A percentile compares a stretch with the other conserved stretches of the same genome.
These are phyloP conservation scores for Pezicula neosporulosa DNA, from an alignment of 2,329 filamentous ascomycete genomes.

Conservation along the genomic window DNA sequence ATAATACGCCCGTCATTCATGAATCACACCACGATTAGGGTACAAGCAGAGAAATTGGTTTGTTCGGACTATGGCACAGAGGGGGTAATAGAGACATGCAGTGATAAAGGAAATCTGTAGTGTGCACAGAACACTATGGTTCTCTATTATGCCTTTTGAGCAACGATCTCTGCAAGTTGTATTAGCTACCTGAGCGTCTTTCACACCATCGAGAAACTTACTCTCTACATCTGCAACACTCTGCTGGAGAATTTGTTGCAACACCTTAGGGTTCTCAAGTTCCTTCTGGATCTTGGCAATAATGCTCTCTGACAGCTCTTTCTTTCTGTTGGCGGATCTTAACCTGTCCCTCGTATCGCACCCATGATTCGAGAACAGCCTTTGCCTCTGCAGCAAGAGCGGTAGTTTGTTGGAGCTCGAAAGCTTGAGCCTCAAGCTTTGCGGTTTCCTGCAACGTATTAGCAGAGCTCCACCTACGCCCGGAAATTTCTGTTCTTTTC, in stretches of 20 bases:
- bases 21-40: not conserved
- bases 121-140: conserved; percentile 26
- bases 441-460: conserved; percentile 67
- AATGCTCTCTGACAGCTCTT: conserved; percentile 86
- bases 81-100: conserved; percentile 49
- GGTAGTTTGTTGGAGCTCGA: conserved; percentile 95
- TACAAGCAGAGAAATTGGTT: not conserved
- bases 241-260: conserved; percentile 98
- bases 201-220: conserved; percentile 42
- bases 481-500: conserved; percentile 14
- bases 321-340: conserved; percentile 98
- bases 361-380: conserved; percentile 94
- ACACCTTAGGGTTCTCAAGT: conserved; percentile 93
- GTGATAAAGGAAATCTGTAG: conserved; percentile 48
- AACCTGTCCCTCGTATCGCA: conserved; percentile 96
- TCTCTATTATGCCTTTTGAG: conserved; percentile 61
- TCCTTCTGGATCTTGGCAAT: conserved; percentile 99
- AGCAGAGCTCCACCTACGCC: not conserved
- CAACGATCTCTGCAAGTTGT: conserved; percentile 50
- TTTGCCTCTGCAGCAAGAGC: conserved; percentile 91
- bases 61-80: conserved; percentile 55
- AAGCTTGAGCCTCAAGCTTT: conserved; percentile 90
- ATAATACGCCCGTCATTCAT: not conserved
- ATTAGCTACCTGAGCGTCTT: conserved; percentile 29
- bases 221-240: conserved; percentile 95